These are phyloP conservation scores for Thalassiosira exigua DNA, from an alignment of 352 stramenopile species.

Conservation along the genomic window DNA sequence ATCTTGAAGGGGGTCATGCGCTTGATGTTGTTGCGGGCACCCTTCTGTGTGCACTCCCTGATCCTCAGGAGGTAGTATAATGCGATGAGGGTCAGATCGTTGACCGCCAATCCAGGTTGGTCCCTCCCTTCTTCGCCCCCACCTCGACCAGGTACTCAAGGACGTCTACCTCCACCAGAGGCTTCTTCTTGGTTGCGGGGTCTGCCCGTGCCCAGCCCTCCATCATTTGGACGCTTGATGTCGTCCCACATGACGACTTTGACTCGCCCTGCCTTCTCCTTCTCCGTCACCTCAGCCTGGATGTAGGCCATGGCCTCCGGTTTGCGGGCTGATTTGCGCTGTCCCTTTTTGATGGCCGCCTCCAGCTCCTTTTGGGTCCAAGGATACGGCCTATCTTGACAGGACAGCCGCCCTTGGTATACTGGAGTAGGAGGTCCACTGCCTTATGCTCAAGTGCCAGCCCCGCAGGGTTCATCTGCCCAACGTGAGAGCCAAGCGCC, in stretches of 20 bases:
- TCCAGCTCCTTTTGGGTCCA: slow-evolving; percentile 26
- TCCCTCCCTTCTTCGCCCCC: neutral
- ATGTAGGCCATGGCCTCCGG: slow-evolving; percentile 9
- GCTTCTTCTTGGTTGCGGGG: slow-evolving; percentile 18
- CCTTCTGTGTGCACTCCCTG: neutral
- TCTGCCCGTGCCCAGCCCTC: slow-evolving; percentile 25
- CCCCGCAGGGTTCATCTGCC: slow-evolving; percentile 16
- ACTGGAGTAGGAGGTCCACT: neutral
- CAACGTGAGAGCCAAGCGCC: too few species aligned
- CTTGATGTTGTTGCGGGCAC: slow-evolving; percentile 19
- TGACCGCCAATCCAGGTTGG: neutral
- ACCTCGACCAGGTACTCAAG: slow-evolving; percentile 3
- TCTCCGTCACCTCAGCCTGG: slow-evolving; percentile 1
- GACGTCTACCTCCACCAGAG: slow-evolving; percentile 25
- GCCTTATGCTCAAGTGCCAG: slow-evolving; percentile 12
- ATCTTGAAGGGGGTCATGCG: slow-evolving; percentile 29
- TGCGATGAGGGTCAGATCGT: slow-evolving; percentile 26
- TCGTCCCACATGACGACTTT: slow-evolving; percentile 13
- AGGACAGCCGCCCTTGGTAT: slow-evolving; percentile 22
- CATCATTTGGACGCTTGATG: slow-evolving; percentile 27
- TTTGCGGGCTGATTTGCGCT: slow-evolving; percentile 4
- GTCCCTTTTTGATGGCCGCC: slow-evolving; percentile 6
- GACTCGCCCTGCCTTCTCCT: slow-evolving; percentile 1
- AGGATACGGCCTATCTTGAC: neutral
- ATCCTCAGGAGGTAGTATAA: slow-evolving; percentile 46